phyloP scores from a whole-genome alignment of 2,329 filamentous ascomycete genomes.

The Xylaria sp. region DNA sequence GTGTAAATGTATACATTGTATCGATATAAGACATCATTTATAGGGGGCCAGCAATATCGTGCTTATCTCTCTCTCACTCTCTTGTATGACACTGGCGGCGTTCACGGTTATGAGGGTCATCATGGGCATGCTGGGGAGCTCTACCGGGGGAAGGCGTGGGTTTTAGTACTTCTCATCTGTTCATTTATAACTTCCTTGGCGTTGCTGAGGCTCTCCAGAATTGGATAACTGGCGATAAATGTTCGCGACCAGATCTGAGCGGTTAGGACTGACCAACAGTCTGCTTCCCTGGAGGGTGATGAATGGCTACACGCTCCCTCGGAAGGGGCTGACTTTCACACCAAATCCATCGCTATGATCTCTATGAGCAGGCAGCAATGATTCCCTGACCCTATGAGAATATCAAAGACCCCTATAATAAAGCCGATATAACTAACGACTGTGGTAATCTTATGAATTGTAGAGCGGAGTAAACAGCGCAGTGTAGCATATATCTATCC shows the following conservation, averaged over 20 bases:
- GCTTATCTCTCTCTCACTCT: slow-evolving; percentile 7
- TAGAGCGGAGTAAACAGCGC: no score
- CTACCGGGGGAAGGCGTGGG: not conserved
- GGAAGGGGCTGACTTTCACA: not conserved
- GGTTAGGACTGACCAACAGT: not conserved
- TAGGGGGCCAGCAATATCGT: slow-evolving; percentile 14
- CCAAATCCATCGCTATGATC: not conserved
- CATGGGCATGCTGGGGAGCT: slow-evolving; percentile 18
- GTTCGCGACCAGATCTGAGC: slow-evolving; percentile 4
- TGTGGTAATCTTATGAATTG: not conserved
- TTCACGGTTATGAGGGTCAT: slow-evolving; percentile 28
- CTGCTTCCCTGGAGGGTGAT: no score
- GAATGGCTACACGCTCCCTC: not conserved
- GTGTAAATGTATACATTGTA: slow-evolving; percentile 31
- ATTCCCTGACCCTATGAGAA: not conserved
- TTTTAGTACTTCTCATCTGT: slow-evolving; percentile 12
- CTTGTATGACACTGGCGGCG: slow-evolving; percentile 36
- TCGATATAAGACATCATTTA: slow-evolving; percentile 32
- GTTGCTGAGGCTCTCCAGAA: slow-evolving; percentile 7
- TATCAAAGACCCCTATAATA: not conserved
- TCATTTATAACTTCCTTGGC: slow-evolving; percentile 4
- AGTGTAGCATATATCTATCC: no score
- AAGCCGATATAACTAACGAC: not conserved
- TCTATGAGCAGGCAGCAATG: not conserved
- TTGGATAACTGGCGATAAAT: slow-evolving; percentile 11